phyloP scores from a whole-genome alignment of 441 rosid species.

The Brassica hybrid region DNA sequence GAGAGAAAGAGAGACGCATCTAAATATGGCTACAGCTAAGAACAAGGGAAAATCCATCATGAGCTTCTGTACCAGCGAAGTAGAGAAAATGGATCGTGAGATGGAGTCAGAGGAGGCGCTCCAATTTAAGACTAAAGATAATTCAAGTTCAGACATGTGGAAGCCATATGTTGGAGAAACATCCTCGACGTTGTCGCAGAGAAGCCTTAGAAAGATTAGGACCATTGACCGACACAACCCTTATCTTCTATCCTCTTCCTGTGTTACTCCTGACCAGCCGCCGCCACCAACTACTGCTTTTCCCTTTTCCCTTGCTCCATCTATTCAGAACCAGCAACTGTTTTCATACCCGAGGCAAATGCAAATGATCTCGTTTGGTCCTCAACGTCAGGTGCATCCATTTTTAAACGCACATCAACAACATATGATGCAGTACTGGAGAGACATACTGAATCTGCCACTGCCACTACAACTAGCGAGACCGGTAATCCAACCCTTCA shows the following conservation, averaged over 20 bases:
- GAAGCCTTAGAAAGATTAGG: conserved; percentile 69
- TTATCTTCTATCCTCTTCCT: conserved; percentile 29
- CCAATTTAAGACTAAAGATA: too few relatives aligned
- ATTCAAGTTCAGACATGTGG: conserved; percentile 52
- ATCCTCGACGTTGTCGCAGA: conserved; percentile 63
- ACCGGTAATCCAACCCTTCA: conserved; percentile 65
- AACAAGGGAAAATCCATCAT: conserved; percentile 56
- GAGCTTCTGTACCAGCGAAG: conserved; percentile 40
- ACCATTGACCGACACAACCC: conserved; percentile 61
- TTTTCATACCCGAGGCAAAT: conserved; percentile 16
- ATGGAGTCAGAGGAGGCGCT: conserved; percentile 35
- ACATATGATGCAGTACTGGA: conserved; percentile 66
- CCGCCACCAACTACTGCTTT: conserved; percentile 45
- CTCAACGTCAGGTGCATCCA: conserved; percentile 50
- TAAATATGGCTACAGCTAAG: conserved; percentile 16
- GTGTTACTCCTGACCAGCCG: neutral
- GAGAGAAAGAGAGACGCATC: too few relatives aligned
- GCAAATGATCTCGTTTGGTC: conserved; percentile 80
- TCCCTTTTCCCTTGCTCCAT: conserved; percentile 63
- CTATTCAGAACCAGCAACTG: conserved; percentile 51
- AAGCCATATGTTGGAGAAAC: conserved; percentile 61
- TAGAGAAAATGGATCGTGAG: conserved; percentile 33
- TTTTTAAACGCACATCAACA: too few relatives aligned
- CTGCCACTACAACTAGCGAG: conserved; percentile 36
- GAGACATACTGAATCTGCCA: conserved; percentile 58